Percentiles rank a stretch among this genome's conserved stretches.
Evolutionary conservation across 2,329 filamentous ascomycete species (phyloP).

Genomic region (Plenodomus lindquistii): DNA sequence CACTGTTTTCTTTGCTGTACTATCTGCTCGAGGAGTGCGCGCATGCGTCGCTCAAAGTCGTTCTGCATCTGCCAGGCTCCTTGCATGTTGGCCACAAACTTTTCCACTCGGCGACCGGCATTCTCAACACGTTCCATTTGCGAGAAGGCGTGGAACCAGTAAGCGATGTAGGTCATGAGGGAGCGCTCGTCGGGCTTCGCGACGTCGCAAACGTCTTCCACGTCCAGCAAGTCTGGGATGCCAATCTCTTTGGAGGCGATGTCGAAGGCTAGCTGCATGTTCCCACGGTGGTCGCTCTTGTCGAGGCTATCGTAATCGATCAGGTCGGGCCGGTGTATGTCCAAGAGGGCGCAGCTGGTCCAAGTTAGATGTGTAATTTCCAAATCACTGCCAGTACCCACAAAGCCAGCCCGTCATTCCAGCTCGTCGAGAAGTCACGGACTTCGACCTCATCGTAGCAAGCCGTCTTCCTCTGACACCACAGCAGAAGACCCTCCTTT

Average conservation of each 20-base stretch:
- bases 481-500: slow-evolving; percentile 90
- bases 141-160: slow-evolving; percentile 99
- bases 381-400: slow-evolving; percentile 27
- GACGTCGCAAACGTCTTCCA: slow-evolving; percentile 97
- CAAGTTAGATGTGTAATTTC: slow-evolving; percentile 7
- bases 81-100: slow-evolving; percentile 98
- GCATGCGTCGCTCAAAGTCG: slow-evolving; percentile 90
- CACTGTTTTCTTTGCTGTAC: slow-evolving; percentile 73
- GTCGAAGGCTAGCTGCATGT: slow-evolving; percentile 98
- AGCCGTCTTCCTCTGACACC: slow-evolving; percentile 98
- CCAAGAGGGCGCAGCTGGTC: slow-evolving; percentile 77
- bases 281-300: slow-evolving; percentile 90
- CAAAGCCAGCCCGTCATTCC: slow-evolving; percentile 97
- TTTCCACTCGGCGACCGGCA: slow-evolving; percentile 91
- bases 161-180: slow-evolving; percentile 99
- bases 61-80: slow-evolving; percentile 99
- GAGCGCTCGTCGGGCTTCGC: slow-evolving; percentile 93
- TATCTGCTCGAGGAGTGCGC: slow-evolving; percentile 75
- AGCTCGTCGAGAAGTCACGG: slow-evolving; percentile 90
- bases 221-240: slow-evolving; percentile 92
- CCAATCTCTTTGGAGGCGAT: slow-evolving; percentile 96
- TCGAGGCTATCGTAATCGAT: slow-evolving; percentile 96
- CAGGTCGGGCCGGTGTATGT: slow-evolving; percentile 94
- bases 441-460: slow-evolving; percentile 98
- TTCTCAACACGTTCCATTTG: slow-evolving; percentile 99